Conservation (phyloP, 75 land plant genomes). For the Adiantum capillusveneris region DNA sequence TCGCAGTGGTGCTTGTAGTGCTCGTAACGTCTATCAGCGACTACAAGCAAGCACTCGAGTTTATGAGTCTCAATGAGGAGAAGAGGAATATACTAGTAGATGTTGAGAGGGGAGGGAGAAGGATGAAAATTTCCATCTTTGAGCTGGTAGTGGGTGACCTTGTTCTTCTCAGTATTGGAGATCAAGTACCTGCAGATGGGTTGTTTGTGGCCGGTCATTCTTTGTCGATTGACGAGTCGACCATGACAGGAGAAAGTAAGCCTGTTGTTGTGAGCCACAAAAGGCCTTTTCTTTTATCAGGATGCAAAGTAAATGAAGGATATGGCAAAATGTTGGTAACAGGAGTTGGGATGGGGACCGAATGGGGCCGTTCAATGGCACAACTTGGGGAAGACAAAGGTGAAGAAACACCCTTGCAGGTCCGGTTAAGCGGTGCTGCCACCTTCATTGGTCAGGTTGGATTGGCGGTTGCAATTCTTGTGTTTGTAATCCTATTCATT, state of each 20-base stretch:
- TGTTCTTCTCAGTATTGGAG: slow-evolving; percentile 42
- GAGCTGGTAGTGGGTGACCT: slow-evolving; percentile 67
- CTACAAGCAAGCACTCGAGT: slow-evolving; percentile 72
- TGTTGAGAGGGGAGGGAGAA: slow-evolving; percentile 31
- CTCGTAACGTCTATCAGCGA: slow-evolving; percentile 79
- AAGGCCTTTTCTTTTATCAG: slow-evolving; percentile 49
- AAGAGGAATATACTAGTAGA: slow-evolving; percentile 47
- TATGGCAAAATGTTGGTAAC: slow-evolving; percentile 50
- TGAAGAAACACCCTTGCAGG: slow-evolving; percentile 91
- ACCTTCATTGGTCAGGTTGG: slow-evolving; percentile 53
- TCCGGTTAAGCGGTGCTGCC: slow-evolving; percentile 49
- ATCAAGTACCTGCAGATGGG: slow-evolving; percentile 66
- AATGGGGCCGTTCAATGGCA: slow-evolving; percentile 87
- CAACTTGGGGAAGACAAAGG: slow-evolving; percentile 67
- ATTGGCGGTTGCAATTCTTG: slow-evolving; percentile 29
- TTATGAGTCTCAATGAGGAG: slow-evolving; percentile 65
- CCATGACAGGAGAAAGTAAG: slow-evolving; percentile 63
- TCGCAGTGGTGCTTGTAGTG: slow-evolving; percentile 89
- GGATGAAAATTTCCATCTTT: slow-evolving; percentile 34
- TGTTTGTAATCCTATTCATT: slow-evolving; percentile 33
- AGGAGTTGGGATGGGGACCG: slow-evolving; percentile 73
- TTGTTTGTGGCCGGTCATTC: slow-evolving; percentile 41
- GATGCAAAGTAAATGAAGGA: slow-evolving; percentile 49
- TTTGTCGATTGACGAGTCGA: slow-evolving; percentile 50
- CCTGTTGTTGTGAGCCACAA: slow-evolving; percentile 24